Conservation (phyloP, 305 asterid species). For the Solanum hybrid region DNA sequence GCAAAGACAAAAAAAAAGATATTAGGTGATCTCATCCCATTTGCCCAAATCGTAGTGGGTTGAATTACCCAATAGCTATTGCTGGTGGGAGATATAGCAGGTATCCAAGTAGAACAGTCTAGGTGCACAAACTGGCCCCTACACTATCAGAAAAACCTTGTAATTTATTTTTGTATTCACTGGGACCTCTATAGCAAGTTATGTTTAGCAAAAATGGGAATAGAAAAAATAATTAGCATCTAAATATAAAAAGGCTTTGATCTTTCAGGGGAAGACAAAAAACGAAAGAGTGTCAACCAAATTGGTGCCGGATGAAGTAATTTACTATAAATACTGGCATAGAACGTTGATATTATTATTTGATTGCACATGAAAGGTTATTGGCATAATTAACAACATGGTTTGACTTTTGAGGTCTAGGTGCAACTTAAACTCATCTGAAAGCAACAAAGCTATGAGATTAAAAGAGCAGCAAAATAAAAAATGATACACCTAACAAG, state of each 20-base stretch:
- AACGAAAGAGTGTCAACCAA: not conserved
- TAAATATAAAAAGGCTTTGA: not conserved
- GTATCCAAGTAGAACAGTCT: not conserved
- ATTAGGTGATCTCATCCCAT: not conserved
- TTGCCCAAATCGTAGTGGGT: not conserved
- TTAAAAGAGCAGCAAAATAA: not conserved
- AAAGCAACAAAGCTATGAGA: not conserved
- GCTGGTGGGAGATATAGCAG: not conserved
- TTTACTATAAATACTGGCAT: not conserved
- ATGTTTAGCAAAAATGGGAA: not conserved
- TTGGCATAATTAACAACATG: not conserved
- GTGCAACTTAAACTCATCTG: not conserved
- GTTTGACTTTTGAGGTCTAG: not conserved
- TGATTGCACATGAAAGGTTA: not conserved
- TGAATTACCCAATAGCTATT: not conserved
- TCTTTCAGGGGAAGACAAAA: not conserved
- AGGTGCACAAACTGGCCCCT: not conserved
- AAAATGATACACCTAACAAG: not conserved
- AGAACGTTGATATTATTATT: not conserved
- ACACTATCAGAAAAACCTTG: not conserved
- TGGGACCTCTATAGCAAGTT: not conserved
- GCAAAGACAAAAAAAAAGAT: not conserved
- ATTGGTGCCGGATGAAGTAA: not conserved
- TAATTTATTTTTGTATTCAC: not conserved
- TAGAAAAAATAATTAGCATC: not conserved